Evolutionary conservation across 352 stramenopile genomes (phyloP), one percentile per base, ranked within the genome.

Genomic region (Phytophthora cryptogea): DNA sequence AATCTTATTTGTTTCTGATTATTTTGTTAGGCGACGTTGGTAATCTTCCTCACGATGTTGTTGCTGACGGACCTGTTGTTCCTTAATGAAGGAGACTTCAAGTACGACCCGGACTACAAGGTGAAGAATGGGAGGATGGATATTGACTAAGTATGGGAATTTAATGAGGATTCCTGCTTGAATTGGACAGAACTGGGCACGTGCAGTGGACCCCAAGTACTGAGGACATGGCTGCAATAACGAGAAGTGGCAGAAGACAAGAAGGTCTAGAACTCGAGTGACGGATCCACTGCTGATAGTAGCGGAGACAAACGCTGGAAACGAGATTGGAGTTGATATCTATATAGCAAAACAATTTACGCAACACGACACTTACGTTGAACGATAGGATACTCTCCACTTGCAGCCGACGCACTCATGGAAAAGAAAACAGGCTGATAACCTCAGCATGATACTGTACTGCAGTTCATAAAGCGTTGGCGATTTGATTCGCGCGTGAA

Each of bases 61-160:
- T 68, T 93, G 46, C 51, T 93, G 50, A 74, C 72, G 37, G 84
- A 93, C 47, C 49, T 93, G 43, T 55, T 91, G 28, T 93, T 93
- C 68, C 73, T 93, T 26, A 80, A 91, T 40, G 54, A 67, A 40
- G 66, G 66, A 50, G 76, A 93, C 63, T 93, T 93, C 64, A 81
- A 90, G 54, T 93, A 82, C 70, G 87, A 93, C 39, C 81, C 84
- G 6, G 80, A 93, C 70, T 93, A 93, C 74, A 93, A 93, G 78
- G 83, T 93, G 46, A 44, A 54, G 2, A 23, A 23, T 23, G 20
- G 20, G 20, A 23, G 20, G 20, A 23, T 23, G 20, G 20, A 23
- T 23, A 23, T 23, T 23, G 20, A 2, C 20, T 23, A 23, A 23
- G 2, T 13, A n/a, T 16, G 14, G 4, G 2, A 52, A 14, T 11